phyloP scores from a whole-genome alignment of 495 filamentous ascomycete genomes.

The Margaritispora aquatica region DNA sequence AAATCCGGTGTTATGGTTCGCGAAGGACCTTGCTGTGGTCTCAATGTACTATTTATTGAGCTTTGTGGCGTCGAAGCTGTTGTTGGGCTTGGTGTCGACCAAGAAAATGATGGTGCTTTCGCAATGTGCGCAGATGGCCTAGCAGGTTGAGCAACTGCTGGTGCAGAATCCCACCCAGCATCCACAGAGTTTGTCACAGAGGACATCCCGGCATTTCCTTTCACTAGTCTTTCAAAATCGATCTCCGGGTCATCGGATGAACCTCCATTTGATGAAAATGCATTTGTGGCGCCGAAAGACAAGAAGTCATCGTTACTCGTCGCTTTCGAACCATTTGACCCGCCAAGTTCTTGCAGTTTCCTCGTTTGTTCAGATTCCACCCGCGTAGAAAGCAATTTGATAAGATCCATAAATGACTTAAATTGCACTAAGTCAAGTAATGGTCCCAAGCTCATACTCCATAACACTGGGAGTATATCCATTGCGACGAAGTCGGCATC shows the following conservation, averaged over 20 bases:
- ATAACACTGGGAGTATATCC: constrained; percentile 82
- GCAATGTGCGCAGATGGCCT: constrained; percentile 21
- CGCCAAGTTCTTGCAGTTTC: constrained; percentile 78
- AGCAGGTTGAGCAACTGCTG: constrained; percentile 23
- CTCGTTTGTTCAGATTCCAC: constrained; percentile 84
- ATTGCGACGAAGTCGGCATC: constrained; percentile 92
- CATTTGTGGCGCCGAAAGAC: constrained; percentile 46
- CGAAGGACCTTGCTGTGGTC: constrained; percentile 37
- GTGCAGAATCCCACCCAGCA: constrained; percentile 35
- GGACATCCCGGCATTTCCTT: constrained; percentile 44
- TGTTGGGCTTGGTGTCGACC: constrained; percentile 47
- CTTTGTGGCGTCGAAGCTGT: constrained; percentile 18
- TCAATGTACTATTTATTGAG: constrained; percentile 28
- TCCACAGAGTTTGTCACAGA: constrained; percentile 31
- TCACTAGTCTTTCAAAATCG: constrained; percentile 83
- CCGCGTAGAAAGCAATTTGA: constrained; percentile 68
- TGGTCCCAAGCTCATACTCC: constrained; percentile 88
- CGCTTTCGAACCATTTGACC: constrained; percentile 31
- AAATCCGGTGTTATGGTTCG: constrained; percentile 53
- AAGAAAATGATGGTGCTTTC: constrained; percentile 47
- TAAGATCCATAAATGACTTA: constrained; percentile 77
- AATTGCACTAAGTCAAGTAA: constrained; percentile 84
- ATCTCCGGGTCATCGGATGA: constrained; percentile 45
- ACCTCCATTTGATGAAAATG: constrained; percentile 36
- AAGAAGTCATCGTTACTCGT: constrained; percentile 48